A percentile compares a stretch with the other conserved stretches of the same genome.
These are phyloP conservation scores for Candida argentea DNA, from an alignment of 805 yeast species.

Conservation along the genomic window DNA sequence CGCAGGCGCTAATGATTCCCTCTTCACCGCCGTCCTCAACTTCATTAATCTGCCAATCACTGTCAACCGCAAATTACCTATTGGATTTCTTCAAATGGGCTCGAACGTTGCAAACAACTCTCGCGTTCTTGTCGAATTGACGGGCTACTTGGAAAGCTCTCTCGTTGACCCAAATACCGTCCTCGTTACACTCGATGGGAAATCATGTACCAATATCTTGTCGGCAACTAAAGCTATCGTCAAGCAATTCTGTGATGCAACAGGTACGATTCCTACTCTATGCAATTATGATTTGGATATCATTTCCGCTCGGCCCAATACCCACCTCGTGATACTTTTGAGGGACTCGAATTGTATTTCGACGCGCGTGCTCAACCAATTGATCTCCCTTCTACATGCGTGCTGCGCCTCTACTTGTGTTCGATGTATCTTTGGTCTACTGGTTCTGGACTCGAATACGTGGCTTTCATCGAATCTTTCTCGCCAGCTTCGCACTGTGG, in stretches of 20 bases:
- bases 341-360: constrained; percentile 28
- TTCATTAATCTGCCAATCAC: constrained; percentile 11
- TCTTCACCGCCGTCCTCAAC: constrained; percentile 16
- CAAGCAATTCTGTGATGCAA: constrained; percentile 15
- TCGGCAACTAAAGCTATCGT: constrained; percentile 23
- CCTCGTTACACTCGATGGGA: constrained; percentile 19
- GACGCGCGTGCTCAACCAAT: constrained; percentile 24
- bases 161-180: constrained; percentile 2
- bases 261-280: too few species aligned
- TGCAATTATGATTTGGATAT: constrained; percentile 29
- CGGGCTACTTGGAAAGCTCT: constrained; percentile 20
- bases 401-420: constrained; percentile 19
- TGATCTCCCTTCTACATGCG: constrained; percentile 20
- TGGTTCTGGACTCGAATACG: constrained; percentile 22
- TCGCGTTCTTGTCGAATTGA: constrained; percentile 20
- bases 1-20: constrained; percentile 20
- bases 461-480: constrained; percentile 28
- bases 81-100: constrained; percentile 26
- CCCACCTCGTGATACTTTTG: constrained; percentile 18
- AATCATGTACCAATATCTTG: constrained; percentile 24
- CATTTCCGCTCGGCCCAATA: constrained; percentile 13
- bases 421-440: constrained; percentile 26
- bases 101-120: constrained; percentile 32
- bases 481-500: constrained; percentile 17
- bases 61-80: constrained; percentile 12